These are phyloP conservation scores for Fraxinus albicans DNA, from an alignment of 305 asterid species.

Conservation along the genomic window DNA sequence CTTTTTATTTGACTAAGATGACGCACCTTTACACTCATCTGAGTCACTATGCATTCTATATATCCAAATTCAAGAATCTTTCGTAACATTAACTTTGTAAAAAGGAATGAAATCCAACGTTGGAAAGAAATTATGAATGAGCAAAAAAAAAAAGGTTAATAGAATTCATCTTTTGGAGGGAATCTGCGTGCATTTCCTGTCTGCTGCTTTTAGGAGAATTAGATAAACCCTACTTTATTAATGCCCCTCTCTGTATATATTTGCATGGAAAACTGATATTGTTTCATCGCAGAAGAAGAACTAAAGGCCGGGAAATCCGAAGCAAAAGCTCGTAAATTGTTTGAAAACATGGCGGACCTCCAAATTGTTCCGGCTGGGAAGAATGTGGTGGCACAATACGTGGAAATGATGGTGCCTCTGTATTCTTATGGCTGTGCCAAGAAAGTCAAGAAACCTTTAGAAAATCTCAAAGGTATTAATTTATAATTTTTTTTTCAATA, in stretches of 20 bases:
- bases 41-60: slow-evolving; percentile 25
- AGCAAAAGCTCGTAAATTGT: not conserved
- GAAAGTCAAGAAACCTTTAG: slow-evolving; percentile 66
- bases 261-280: not conserved
- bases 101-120: not conserved
- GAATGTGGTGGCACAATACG: slow-evolving; percentile 78
- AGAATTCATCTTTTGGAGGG: slow-evolving; percentile 33
- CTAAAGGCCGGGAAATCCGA: not conserved
- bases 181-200: slow-evolving; percentile 30
- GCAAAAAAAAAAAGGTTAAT: not conserved
- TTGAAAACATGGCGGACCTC: slow-evolving; percentile 37
- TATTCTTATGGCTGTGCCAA: slow-evolving; percentile 82
- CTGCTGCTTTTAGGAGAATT: slow-evolving; percentile 27
- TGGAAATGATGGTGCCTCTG: slow-evolving; percentile 90
- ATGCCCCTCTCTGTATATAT: not conserved
- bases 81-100: not conserved
- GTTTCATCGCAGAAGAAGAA: not conserved
- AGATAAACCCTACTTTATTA: not conserved
- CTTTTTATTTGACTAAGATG: slow-evolving; percentile 27
- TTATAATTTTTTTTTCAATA: no score
- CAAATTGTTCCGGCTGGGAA: slow-evolving; percentile 57
- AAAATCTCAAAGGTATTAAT: slow-evolving; percentile 64
- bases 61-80: not conserved
- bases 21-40: slow-evolving; percentile 32
- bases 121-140: not conserved